Evolutionary conservation across 2,329 filamentous ascomycete species (phyloP).

Genomic region (Cercospora zeina): DNA sequence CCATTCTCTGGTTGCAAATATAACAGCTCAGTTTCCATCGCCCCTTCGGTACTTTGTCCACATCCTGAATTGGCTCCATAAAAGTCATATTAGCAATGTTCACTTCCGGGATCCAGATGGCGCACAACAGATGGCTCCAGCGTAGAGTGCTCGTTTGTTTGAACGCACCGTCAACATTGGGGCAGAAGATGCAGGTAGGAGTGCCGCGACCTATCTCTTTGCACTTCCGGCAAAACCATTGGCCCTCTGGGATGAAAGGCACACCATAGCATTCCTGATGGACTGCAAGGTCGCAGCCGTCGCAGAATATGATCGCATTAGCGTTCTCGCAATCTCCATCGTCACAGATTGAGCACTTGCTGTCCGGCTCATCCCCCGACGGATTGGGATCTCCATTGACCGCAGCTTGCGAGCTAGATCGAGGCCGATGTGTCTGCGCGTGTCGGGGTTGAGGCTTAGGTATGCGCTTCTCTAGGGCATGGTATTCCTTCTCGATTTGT

Average conservation of each 20-base stretch:
- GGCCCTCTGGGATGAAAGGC: slow-evolving; percentile 96
- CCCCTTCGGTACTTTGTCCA: slow-evolving; percentile 93
- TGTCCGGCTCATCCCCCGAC: slow-evolving; percentile 88
- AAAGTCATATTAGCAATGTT: slow-evolving; percentile 93
- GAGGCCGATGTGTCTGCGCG: slow-evolving; percentile 86
- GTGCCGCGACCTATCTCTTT: slow-evolving; percentile 90
- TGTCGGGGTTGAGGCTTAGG: slow-evolving; percentile 96
- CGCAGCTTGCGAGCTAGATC: slow-evolving; percentile 89
- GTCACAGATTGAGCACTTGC: slow-evolving; percentile 95
- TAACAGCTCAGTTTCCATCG: slow-evolving; percentile 87
- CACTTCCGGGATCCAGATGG: slow-evolving; percentile 98
- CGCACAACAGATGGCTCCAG: slow-evolving; percentile 94
- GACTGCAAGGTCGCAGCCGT: slow-evolving; percentile 94
- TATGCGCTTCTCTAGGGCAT: slow-evolving; percentile 91
- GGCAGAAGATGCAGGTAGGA: slow-evolving; percentile 96
- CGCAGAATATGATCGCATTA: slow-evolving; percentile 98
- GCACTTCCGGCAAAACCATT: slow-evolving; percentile 97
- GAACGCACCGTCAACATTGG: slow-evolving; percentile 95
- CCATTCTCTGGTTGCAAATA: slow-evolving; percentile 96
- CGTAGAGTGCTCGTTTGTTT: slow-evolving; percentile 96
- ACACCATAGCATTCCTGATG: slow-evolving; percentile 99
- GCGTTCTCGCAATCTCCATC: slow-evolving; percentile 99
- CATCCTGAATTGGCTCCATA: slow-evolving; percentile 97
- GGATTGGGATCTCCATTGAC: slow-evolving; percentile 88
- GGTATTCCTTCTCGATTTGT: slow-evolving; percentile 98